Evolutionary conservation across 179 eudicot genomes (phyloP).

Genomic region (Heliamphora pulchella): DNA sequence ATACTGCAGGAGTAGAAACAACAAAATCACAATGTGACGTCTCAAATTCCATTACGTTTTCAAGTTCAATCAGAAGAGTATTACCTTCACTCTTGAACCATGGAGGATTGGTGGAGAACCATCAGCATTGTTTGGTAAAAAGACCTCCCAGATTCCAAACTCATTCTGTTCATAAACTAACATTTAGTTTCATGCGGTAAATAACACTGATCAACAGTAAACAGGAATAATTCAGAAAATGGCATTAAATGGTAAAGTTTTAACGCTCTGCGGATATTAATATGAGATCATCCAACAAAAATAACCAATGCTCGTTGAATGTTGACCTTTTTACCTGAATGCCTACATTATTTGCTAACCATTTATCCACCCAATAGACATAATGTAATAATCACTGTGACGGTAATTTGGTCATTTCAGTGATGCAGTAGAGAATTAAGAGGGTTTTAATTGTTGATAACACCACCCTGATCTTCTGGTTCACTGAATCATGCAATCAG

Average conservation of each 20-base stretch:
- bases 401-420: neutral
- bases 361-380: neutral
- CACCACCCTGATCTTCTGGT: neutral
- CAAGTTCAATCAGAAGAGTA: slow-evolving; percentile 10
- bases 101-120: slow-evolving; percentile 87
- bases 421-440: neutral
- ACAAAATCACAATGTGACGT: neutral
- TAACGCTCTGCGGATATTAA: neutral
- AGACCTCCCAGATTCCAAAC: slow-evolving; percentile 94
- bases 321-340: neutral
- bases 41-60: neutral
- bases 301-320: neutral
- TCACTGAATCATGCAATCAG: neutral
- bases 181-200: slow-evolving; percentile 5
- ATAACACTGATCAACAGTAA: neutral
- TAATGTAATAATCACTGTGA: neutral
- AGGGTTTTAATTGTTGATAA: neutral
- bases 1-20: neutral
- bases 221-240: neutral
- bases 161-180: slow-evolving; percentile 60
- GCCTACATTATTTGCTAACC: neutral
- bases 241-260: neutral
- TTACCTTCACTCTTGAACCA: slow-evolving; percentile 97
- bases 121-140: slow-evolving; percentile 92
- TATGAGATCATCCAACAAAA: neutral